These are phyloP conservation scores for Gastrolobium bilobum DNA, from an alignment of 306 rosid genomes.

Conservation along the genomic window DNA sequence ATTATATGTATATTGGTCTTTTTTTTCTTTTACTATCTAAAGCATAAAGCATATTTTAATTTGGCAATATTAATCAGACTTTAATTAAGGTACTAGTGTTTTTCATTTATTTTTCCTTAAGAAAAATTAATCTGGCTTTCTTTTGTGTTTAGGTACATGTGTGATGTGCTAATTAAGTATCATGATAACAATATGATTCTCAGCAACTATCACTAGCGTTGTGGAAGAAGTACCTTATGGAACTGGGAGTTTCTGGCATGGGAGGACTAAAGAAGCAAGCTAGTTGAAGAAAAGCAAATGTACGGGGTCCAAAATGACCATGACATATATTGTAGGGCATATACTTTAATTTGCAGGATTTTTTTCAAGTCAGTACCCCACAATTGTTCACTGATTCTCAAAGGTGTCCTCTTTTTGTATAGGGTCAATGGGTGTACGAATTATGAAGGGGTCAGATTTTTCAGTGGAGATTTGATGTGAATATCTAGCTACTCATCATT, in stretches of 20 bases:
- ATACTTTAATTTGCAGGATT: slow-evolving; percentile 37
- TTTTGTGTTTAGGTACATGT: not conserved
- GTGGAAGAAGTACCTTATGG: slow-evolving; percentile 24
- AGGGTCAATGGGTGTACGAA: slow-evolving; percentile 43
- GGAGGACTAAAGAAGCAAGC: not conserved
- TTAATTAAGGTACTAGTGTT: not conserved
- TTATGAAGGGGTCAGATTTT: not conserved
- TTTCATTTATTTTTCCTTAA: slow-evolving; percentile 1
- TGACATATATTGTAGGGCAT: slow-evolving; percentile 47
- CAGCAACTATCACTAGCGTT: slow-evolving; percentile 21
- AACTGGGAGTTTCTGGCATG: slow-evolving; percentile 24
- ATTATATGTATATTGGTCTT: not conserved
- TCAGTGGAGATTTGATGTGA: slow-evolving; percentile 20
- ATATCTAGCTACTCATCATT: not conserved
- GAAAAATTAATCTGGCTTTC: not conserved
- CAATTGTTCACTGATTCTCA: slow-evolving; percentile 49
- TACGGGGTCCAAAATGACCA: slow-evolving; percentile 36
- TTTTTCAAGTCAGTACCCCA: slow-evolving; percentile 41
- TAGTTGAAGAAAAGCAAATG: not conserved
- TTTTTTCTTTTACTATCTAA: not conserved
- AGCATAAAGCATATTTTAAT: not conserved
- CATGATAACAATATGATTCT: slow-evolving; percentile 1
- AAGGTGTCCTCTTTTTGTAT: slow-evolving; percentile 23
- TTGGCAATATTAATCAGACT: not conserved
- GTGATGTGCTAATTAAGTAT: slow-evolving; percentile 12